Percentiles rank a stretch among this genome's conserved stretches.
Evolutionary conservation across 2,329 filamentous ascomycete species (phyloP).

Genomic region (Fusarium humuli): DNA sequence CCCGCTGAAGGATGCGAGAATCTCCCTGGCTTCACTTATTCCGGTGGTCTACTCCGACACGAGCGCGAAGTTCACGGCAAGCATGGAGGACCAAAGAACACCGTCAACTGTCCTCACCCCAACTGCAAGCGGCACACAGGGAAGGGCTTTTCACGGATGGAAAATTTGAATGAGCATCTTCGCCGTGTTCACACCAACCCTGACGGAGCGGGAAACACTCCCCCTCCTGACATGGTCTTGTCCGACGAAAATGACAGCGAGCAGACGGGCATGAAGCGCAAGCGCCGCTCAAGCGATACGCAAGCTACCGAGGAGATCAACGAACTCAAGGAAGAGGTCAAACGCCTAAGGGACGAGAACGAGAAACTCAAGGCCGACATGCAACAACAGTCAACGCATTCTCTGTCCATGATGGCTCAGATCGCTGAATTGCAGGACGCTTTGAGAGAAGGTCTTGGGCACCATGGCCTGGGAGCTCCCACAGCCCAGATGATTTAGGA

Average conservation of each 20-base stretch:
- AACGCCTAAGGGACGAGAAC: constrained; percentile 74
- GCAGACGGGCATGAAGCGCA: constrained; percentile 61
- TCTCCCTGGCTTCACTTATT: constrained; percentile 93
- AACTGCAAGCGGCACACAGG: constrained; percentile 92
- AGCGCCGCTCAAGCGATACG: constrained; percentile 53
- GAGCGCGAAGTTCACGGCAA: constrained; percentile 94
- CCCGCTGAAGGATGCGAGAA: constrained; percentile 86
- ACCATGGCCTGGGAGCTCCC: constrained; percentile 51
- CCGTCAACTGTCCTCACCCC: constrained; percentile 84
- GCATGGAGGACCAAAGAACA: constrained; percentile 88
- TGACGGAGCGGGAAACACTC: constrained; percentile 53
- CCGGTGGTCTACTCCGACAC: constrained; percentile 87
- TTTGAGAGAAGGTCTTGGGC: constrained; percentile 52
- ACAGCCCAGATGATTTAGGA: constrained; percentile 57
- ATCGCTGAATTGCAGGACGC: constrained; percentile 60
- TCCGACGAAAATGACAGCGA: constrained; percentile 62
- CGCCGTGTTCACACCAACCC: constrained; percentile 82
- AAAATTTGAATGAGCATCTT: constrained; percentile 94
- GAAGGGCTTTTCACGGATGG: constrained; percentile 90
- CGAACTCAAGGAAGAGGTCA: constrained; percentile 73
- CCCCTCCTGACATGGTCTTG: constrained; percentile 51
- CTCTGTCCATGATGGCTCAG: constrained; percentile 61
- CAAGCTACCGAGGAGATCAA: constrained; percentile 58
- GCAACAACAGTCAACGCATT: constrained; percentile 61
- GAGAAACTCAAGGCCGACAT: constrained; percentile 66